Evolutionary conservation across 495 filamentous ascomycete genomes (phyloP), one percentile per base, ranked within the genome.

Genomic region (Penicillium pulvis): DNA sequence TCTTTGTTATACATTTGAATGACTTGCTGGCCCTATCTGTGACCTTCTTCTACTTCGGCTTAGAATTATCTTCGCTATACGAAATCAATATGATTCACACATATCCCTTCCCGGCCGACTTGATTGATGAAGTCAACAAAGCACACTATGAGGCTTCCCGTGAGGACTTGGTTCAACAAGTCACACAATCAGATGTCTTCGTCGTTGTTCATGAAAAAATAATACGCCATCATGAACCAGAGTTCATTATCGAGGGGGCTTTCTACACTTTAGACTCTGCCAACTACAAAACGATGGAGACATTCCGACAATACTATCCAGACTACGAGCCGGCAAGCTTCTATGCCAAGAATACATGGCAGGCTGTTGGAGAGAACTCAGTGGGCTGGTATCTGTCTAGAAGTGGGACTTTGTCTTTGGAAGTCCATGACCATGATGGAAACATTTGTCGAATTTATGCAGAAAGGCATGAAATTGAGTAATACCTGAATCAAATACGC

Each of bases 241-340:
- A 51, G 28, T 51, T 57, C 47, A 57, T 51, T 6, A 57, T 57
- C n/a, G 55, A 57, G 39, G 47, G 55, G 2, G 55, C 51, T n/a
- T 51, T 42, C 36, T 11, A 35, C 5, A 30, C 36, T 20, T 26
- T 57, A 30, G 47, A 45, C 8, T 42, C 24, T 12, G 48, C 55
- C 16, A 57, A 57, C 9, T 14, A 35, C 3, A 57, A 28, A 35
- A 24, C 28, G 4, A 51, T 57, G 55, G 55, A 57, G 19, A 6
- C 46, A 42, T 57, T 57, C 36, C 31, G 4, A 11, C 6, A 33
- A 23, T 35, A 45, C 4, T 51, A 57, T 51, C 16, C 6, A 2
- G 10, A 42, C 7, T 51, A 43, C 17, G 17, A 49, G 47, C 23
- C 35, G 16, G n/a, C 55, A 6, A 28, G 36, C 47, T 51, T 57